phyloP scores from a whole-genome alignment of 257 asterid genomes.

The Solanum microdontum region DNA sequence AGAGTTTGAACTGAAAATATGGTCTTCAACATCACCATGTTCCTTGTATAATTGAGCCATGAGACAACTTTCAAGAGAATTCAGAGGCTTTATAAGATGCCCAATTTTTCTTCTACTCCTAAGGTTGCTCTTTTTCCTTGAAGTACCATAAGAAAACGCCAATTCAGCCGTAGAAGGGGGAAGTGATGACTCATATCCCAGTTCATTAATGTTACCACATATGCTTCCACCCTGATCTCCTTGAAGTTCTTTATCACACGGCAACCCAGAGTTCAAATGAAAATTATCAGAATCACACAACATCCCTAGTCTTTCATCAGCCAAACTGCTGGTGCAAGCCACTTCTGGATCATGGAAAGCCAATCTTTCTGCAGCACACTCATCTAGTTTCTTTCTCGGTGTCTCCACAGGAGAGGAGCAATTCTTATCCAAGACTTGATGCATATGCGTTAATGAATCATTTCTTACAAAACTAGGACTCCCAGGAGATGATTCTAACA shows the following conservation, averaged over 20 bases:
- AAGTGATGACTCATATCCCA: constrained; percentile 14
- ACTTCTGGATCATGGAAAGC: constrained; percentile 7
- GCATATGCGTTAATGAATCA: constrained; percentile 8
- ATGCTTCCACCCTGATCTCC: constrained; percentile 16
- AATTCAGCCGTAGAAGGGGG: constrained; percentile 25
- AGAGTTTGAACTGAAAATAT: constrained; percentile 11
- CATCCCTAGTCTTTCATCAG: constrained; percentile 12
- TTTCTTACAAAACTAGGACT: constrained; percentile 10
- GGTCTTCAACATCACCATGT: constrained; percentile 35
- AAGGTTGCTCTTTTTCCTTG: constrained; percentile 34
- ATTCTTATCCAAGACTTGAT: constrained; percentile 12
- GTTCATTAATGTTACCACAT: constrained; percentile 15
- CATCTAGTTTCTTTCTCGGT: constrained; percentile 9
- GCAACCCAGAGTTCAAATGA: constrained; percentile 1
- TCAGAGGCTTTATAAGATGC: constrained; percentile 33
- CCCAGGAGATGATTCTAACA: constrained; percentile 20
- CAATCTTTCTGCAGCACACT: constrained; percentile 3
- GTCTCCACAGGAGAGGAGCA: constrained; percentile 8
- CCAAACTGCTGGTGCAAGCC: constrained; percentile 25
- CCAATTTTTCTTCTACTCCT: constrained; percentile 33
- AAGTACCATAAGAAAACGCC: constrained; percentile 33
- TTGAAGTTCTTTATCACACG: constrained; percentile 14
- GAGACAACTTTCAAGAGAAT: constrained; percentile 76
- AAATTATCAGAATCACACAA: constrained; percentile 3
- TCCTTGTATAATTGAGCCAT: constrained; percentile 68